Evolutionary conservation across 371 early-diverging fungal species (phyloP).

Genomic region (Mortierella sp.): DNA sequence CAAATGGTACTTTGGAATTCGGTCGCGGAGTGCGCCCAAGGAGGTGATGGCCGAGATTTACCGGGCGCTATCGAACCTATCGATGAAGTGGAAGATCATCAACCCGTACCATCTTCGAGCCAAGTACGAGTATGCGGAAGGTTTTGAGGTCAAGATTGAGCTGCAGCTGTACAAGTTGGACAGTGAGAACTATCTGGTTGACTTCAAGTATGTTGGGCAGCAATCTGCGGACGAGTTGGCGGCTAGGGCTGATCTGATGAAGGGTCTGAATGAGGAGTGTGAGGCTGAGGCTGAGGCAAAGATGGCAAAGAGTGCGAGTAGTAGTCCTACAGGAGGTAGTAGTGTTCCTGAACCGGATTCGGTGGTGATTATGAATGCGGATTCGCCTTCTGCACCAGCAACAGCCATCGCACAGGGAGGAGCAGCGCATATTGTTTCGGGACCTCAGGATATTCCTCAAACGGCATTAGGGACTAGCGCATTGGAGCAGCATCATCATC

Average conservation of each 20-base stretch:
- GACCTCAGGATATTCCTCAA: constrained; percentile 54
- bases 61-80: constrained; percentile 88
- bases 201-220: constrained; percentile 85
- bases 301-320: neutral
- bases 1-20: constrained; percentile 98
- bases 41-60: constrained; percentile 99
- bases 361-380: constrained; percentile 7
- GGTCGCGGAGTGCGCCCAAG: constrained; percentile 89
- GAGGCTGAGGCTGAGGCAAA: constrained; percentile 7
- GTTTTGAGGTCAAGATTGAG: constrained; percentile 85
- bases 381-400: neutral
- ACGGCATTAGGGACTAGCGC: neutral
- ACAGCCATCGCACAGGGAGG: constrained; percentile 19
- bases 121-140: constrained; percentile 73
- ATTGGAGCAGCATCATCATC: constrained; percentile 9
- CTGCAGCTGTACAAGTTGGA: constrained; percentile 95
- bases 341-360: neutral
- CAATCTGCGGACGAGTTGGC: constrained; percentile 31
- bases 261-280: constrained; percentile 30
- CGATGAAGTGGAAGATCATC: constrained; percentile 93
- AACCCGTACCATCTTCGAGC: constrained; percentile 89
- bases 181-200: constrained; percentile 91
- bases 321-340: no score
- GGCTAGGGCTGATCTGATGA: constrained; percentile 45
- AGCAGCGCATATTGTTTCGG: constrained; percentile 26